Conservation (phyloP, 495 filamentous ascomycete species). For the Tuber melanosporum region DNA sequence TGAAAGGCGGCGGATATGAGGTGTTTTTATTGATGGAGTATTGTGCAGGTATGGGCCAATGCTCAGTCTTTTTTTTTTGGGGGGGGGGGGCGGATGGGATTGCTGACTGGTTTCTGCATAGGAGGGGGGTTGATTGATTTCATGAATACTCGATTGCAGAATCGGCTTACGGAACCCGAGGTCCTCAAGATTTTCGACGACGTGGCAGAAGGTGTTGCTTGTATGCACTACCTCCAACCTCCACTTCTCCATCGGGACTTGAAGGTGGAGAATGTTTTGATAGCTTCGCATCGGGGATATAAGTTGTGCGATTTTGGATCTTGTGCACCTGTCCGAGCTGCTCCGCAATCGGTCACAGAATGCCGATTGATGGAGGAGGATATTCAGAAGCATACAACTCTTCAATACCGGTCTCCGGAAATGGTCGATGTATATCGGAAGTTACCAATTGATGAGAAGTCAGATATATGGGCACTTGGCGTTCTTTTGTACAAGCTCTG, state of each 20-base stretch:
- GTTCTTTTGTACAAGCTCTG: constrained; percentile 96
- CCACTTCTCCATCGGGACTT: constrained; percentile 88
- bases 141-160: constrained; percentile 96
- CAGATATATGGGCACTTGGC: constrained; percentile 95
- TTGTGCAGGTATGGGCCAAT: constrained; percentile 50
- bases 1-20: constrained; percentile 89
- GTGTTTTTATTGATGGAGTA: constrained; percentile 98
- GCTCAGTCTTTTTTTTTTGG: not conserved
- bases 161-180: constrained; percentile 94
- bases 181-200: constrained; percentile 95
- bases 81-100: not conserved
- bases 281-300: constrained; percentile 65
- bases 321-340: constrained; percentile 71
- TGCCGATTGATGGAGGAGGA: constrained; percentile 91
- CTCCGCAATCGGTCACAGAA: constrained; percentile 76
- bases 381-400: constrained; percentile 90
- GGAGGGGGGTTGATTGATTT: constrained; percentile 95
- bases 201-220: constrained; percentile 90
- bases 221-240: constrained; percentile 97
- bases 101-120: constrained; percentile 44
- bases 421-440: constrained; percentile 98
- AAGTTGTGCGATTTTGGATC: constrained; percentile 99
- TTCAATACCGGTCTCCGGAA: constrained; percentile 95
- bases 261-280: constrained; percentile 97
- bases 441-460: constrained; percentile 97